Evolutionary conservation across 139 green algal genomes (phyloP).

Genomic region (Diplosphaera chodatii): DNA sequence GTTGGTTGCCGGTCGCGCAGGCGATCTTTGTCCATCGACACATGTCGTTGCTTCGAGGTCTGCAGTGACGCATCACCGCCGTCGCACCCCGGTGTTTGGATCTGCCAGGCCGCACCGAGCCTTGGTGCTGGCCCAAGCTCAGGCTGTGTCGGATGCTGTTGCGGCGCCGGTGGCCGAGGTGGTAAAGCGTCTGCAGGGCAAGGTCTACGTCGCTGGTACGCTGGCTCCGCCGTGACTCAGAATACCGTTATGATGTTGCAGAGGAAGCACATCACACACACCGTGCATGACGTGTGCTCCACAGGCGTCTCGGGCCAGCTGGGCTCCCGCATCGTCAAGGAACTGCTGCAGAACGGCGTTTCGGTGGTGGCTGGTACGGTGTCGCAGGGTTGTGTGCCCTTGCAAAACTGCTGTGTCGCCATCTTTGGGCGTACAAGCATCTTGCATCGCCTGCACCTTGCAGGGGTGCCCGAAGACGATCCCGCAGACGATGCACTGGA

Average conservation of each 20-base stretch:
- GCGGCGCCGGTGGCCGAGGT: background rate
- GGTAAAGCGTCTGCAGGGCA: slow-evolving; percentile 1
- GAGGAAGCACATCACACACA: too few species aligned
- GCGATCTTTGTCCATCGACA: background rate
- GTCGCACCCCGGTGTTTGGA: background rate
- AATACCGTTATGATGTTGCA: too few species aligned
- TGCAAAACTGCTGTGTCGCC: too few species aligned
- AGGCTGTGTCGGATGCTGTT: background rate
- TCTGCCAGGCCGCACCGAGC: background rate
- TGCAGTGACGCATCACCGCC: background rate
- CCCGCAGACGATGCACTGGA: slow-evolving; percentile 12
- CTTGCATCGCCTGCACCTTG: too few species aligned
- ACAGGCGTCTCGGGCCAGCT: slow-evolving; percentile 20
- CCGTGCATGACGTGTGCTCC: too few species aligned
- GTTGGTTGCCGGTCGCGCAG: too few species aligned
- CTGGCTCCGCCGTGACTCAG: background rate
- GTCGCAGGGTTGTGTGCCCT: too few species aligned
- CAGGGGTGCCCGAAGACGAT: slow-evolving; percentile 12
- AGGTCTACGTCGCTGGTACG: background rate
- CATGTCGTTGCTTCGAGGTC: background rate
- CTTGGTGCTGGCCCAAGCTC: background rate
- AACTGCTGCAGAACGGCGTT: slow-evolving; percentile 22
- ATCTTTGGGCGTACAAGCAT: too few species aligned
- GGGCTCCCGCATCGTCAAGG: slow-evolving; percentile 17
- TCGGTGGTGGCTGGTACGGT: slow-evolving; percentile 33